A percentile compares a stretch with the other conserved stretches of the same genome.
phyloP scores from a whole-genome alignment of 2,329 filamentous ascomycete species.

The Fonsecaea nubica region DNA sequence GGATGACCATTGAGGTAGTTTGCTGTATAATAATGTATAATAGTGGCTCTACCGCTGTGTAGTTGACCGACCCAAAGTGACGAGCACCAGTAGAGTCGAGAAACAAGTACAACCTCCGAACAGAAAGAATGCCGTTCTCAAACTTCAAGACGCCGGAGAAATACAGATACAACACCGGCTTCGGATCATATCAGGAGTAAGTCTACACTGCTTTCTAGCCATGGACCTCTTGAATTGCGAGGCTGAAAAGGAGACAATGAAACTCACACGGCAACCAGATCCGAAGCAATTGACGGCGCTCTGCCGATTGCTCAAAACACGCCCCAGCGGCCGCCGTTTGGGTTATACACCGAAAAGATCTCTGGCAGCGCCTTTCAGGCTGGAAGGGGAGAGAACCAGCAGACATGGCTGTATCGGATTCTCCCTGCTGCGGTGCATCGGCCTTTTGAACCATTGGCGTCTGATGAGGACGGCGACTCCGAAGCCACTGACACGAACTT shows the following conservation, averaged over 20 bases:
- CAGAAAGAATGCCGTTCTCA: conserved; percentile 67
- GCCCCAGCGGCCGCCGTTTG: conserved; percentile 77
- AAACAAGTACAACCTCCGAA: no score
- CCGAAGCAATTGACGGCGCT: conserved; percentile 77
- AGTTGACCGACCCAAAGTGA: no score
- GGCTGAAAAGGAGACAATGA: background rate
- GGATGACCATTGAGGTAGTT: no score
- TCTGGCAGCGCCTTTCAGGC: conserved; percentile 75
- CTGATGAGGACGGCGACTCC: no score
- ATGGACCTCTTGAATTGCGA: no score
- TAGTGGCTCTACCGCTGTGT: no score
- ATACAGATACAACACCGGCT: conserved; percentile 79
- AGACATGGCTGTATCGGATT: conserved; percentile 75
- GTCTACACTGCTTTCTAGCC: conserved; percentile 39
- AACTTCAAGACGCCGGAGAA: conserved; percentile 67
- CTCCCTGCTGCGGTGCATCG: conserved; percentile 67
- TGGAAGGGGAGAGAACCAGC: conserved; percentile 70
- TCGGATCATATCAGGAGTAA: conserved; percentile 76
- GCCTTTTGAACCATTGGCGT: conserved; percentile 45
- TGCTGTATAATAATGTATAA: no score
- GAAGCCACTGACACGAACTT: background rate
- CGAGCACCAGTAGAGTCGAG: no score
- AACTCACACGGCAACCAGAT: conserved; percentile 55
- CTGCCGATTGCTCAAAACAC: conserved; percentile 79
- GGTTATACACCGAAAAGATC: conserved; percentile 81